phyloP scores from a whole-genome alignment of 176 grass and related monocot genomes.

The Dendrocalamus sinicus region DNA sequence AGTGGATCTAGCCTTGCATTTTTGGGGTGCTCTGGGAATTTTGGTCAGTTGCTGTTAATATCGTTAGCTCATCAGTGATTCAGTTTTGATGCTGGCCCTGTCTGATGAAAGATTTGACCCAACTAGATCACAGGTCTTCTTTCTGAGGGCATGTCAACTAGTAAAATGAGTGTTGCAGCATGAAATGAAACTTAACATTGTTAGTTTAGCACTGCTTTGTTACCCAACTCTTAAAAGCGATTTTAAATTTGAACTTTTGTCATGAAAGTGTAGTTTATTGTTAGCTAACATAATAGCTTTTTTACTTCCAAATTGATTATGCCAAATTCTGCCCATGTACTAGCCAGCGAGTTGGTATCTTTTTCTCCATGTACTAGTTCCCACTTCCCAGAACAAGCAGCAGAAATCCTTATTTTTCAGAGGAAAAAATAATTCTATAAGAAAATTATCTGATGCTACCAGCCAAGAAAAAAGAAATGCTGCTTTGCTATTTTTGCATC shows the following conservation, averaged over 20 bases:
- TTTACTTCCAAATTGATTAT: background rate
- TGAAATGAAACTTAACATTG: background rate
- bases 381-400: background rate
- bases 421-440: background rate
- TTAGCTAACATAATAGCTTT: background rate
- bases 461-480: slow-evolving; percentile 10
- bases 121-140: background rate
- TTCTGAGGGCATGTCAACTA: background rate
- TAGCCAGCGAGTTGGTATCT: background rate
- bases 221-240: background rate
- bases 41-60: background rate
- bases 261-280: background rate
- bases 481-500: background rate
- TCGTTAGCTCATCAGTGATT: background rate
- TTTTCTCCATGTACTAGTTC: background rate
- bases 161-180: background rate
- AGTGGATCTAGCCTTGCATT: background rate
- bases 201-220: background rate
- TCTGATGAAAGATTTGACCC: background rate
- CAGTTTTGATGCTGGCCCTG: background rate
- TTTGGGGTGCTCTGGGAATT: background rate
- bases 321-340: background rate
- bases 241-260: background rate
- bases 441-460: slow-evolving; percentile 34
- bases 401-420: background rate